Evolutionary conservation across 305 asterid species (phyloP).

Genomic region (Fraxinus sp.): DNA sequence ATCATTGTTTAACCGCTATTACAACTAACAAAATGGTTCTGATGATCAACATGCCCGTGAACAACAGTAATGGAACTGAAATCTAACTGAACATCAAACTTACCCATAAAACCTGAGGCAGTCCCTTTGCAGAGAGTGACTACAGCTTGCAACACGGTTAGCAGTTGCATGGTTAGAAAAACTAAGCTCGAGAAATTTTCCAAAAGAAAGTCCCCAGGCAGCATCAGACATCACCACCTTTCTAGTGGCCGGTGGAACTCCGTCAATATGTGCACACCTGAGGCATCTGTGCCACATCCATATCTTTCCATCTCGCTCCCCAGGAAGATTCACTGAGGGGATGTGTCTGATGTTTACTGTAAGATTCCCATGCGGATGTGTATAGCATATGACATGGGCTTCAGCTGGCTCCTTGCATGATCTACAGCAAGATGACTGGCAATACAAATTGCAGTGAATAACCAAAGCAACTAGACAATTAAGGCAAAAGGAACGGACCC

Average conservation of each 20-base stretch:
- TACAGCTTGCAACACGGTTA: constrained; percentile 90
- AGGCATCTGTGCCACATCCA: constrained; percentile 99
- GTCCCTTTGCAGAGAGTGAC: constrained; percentile 96
- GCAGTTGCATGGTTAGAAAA: constrained; percentile 87
- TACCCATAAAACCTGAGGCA: constrained; percentile 96
- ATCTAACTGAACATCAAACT: constrained; percentile 16
- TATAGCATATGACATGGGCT: constrained; percentile 82
- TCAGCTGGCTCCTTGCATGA: constrained; percentile 86
- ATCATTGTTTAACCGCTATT: background rate
- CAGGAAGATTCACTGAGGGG: constrained; percentile 69
- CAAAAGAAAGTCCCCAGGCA: constrained; percentile 99
- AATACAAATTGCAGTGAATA: constrained; percentile 24
- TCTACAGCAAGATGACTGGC: constrained; percentile 65
- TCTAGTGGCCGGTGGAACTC: constrained; percentile 85
- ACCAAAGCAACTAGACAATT: constrained; percentile 1
- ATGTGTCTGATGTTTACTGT: constrained; percentile 70
- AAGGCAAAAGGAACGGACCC: background rate
- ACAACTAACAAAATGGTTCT: constrained; percentile 1
- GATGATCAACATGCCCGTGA: background rate
- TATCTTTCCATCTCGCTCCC: constrained; percentile 84
- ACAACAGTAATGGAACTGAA: background rate
- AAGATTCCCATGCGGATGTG: constrained; percentile 87
- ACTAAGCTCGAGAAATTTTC: constrained; percentile 96
- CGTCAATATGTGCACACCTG: constrained; percentile 56
- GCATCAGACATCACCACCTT: constrained; percentile 89